Evolutionary conservation across 176 grass and related monocot genomes (phyloP).

Genomic region (Alloteropsis semialata): DNA sequence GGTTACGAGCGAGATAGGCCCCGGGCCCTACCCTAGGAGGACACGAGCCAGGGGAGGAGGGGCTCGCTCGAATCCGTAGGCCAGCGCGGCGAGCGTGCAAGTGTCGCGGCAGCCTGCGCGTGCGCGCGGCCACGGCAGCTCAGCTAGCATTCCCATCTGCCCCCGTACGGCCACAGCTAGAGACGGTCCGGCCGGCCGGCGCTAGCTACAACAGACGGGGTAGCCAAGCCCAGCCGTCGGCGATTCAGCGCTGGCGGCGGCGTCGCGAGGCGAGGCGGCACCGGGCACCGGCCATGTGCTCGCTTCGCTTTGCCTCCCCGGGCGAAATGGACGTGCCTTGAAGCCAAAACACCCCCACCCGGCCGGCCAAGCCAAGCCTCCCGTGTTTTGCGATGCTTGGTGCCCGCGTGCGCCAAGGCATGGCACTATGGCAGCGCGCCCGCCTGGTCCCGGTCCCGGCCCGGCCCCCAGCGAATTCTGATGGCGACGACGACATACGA

Average conservation of each 20-base stretch:
- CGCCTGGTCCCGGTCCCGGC: neutral
- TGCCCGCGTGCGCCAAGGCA: neutral
- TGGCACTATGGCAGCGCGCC: neutral
- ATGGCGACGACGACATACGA: neutral
- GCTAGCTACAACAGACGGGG: neutral
- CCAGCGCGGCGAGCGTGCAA: slow-evolving; percentile 26
- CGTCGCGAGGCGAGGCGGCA: neutral
- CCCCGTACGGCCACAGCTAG: neutral
- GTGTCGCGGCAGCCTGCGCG: neutral
- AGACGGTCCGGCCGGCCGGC: neutral
- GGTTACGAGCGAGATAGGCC: too few relatives aligned
- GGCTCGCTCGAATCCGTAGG: neutral
- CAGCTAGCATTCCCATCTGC: neutral
- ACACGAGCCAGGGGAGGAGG: neutral
- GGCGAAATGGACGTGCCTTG: neutral
- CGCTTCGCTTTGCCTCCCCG: slow-evolving; percentile 20
- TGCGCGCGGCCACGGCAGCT: neutral
- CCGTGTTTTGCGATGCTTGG: neutral
- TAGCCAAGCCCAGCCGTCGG: neutral
- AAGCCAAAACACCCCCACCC: neutral
- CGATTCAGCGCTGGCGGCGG: too few relatives aligned
- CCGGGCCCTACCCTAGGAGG: neutral
- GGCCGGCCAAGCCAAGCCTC: neutral
- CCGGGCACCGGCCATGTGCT: slow-evolving; percentile 33
- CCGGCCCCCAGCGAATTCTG: neutral